Evolutionary conservation across 176 grass and related monocot genomes (phyloP).

Genomic region (Oryza rufipogon): DNA sequence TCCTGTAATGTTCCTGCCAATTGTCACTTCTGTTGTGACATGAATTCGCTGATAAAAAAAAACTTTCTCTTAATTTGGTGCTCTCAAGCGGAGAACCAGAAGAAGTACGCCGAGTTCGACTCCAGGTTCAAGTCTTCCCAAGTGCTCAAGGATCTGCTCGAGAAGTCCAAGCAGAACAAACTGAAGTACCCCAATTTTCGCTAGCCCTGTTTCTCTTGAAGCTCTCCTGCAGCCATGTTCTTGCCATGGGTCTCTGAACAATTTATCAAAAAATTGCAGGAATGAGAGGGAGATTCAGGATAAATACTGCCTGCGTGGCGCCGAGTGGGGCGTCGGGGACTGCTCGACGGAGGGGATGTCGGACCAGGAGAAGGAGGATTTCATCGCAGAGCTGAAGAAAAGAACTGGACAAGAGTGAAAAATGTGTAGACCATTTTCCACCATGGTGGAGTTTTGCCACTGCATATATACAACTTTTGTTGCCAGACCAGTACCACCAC

Average conservation of each 20-base stretch:
- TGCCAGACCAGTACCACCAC: not conserved
- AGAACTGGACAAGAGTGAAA: conserved; percentile 52
- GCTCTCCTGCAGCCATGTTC: not conserved
- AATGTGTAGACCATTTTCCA: not conserved
- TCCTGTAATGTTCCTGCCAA: not conserved
- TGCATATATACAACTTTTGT: not conserved
- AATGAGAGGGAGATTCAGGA: conserved; percentile 80
- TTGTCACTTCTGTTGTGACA: not conserved
- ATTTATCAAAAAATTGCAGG: conserved; percentile 44
- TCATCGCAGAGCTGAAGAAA: conserved; percentile 79
- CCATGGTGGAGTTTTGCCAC: not conserved
- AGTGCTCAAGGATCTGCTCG: conserved; percentile 84
- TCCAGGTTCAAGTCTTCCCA: conserved; percentile 75
- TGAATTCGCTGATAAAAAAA: not conserved
- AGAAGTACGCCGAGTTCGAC: conserved; percentile 86
- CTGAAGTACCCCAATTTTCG: conserved; percentile 41
- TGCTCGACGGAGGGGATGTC: conserved; percentile 95
- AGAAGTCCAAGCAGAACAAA: conserved; percentile 92
- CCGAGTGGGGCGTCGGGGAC: conserved; percentile 91
- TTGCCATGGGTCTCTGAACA: not conserved
- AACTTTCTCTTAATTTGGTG: not conserved
- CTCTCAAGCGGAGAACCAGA: conserved; percentile 77
- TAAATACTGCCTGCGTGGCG: conserved; percentile 94
- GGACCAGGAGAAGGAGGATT: conserved; percentile 84
- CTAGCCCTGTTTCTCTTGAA: not conserved